A percentile compares a stretch with the other conserved stretches of the same genome.
phyloP scores from a whole-genome alignment of 202 grass and related monocot species.

The Carex sylvatica region DNA sequence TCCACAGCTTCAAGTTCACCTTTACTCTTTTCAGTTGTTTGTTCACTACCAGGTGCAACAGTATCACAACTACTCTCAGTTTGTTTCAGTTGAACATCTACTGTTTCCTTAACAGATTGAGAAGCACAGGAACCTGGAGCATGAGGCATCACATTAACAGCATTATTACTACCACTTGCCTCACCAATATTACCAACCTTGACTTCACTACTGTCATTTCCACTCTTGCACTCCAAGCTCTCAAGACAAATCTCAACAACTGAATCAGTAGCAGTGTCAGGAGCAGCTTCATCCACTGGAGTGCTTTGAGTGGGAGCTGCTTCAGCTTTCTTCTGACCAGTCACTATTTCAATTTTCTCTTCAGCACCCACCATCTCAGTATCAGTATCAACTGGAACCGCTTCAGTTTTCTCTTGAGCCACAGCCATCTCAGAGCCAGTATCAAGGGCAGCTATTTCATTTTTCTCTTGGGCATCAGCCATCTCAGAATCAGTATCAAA shows the following conservation, averaged over 20 bases:
- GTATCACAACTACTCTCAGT: background rate
- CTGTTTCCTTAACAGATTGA: background rate
- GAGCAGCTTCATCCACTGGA: background rate
- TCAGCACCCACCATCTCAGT: background rate
- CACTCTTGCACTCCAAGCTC: background rate
- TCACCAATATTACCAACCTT: no score
- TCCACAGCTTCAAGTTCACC: background rate
- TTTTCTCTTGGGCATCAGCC: constrained; percentile 9
- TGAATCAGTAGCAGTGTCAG: background rate
- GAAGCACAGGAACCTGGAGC: no score
- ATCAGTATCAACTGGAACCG: background rate
- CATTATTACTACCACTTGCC: no score
- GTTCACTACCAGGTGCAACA: background rate
- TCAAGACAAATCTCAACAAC: background rate
- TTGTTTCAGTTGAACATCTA: constrained; percentile 8
- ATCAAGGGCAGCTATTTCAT: constrained; percentile 5
- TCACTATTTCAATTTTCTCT: background rate
- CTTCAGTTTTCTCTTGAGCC: constrained; percentile 13
- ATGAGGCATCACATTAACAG: no score
- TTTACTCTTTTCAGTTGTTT: background rate
- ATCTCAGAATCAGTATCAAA: constrained; percentile 23
- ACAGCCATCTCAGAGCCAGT: background rate
- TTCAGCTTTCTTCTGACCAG: background rate
- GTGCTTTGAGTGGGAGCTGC: background rate
- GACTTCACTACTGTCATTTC: no score